Evolutionary conservation across 257 asterid genomes (phyloP), one percentile per base, ranked within the genome.

Genomic region (Solanum clarkiae): DNA sequence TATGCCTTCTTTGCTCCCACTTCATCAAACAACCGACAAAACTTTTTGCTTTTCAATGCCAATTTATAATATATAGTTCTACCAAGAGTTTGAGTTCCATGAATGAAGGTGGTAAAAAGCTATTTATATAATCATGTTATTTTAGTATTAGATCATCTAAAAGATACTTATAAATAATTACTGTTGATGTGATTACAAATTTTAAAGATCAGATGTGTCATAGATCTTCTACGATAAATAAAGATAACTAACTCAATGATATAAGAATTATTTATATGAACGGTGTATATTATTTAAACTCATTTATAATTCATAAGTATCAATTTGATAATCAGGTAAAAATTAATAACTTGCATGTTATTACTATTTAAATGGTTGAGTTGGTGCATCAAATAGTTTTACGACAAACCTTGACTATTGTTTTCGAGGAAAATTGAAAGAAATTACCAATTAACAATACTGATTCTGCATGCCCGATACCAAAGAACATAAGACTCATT

Each of bases 11-110:
- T 85, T 87, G 80, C 72, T 85, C 85, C 70, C 86, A 74, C 86
- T 65, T 75, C 92, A 84, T 85, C 82, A 88, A 91, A 89, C 87
- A 90, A 87, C 95, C 91, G 92, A 92, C 94, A 92, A 72, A 59
- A 12, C 84, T 32, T 32, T 82, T 65, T 70, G 15, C 36, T 68
- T 12, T 59, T 45, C 83, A 11, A 70, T 42, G 20, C 57, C 69
- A 32, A 79, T 29, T 15, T 53, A 70, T 36, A 36, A 36, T 36
- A 36, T 36, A 70, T 70, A 70, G 10, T 7, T 3, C 16, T 69
- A 15, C 10, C 6, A 36, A 69, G 4, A 69, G 1, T 69, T 68
- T 32, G 24, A 16, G 1, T 29, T 17, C 10, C 1, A 1, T 8
- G 4, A 3, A 13, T 36, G 42, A 3, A 4, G 1, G 1, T 7